These are phyloP conservation scores for Clonostachys rhizophaga DNA, from an alignment of 2,329 filamentous ascomycete species.

Conservation along the genomic window DNA sequence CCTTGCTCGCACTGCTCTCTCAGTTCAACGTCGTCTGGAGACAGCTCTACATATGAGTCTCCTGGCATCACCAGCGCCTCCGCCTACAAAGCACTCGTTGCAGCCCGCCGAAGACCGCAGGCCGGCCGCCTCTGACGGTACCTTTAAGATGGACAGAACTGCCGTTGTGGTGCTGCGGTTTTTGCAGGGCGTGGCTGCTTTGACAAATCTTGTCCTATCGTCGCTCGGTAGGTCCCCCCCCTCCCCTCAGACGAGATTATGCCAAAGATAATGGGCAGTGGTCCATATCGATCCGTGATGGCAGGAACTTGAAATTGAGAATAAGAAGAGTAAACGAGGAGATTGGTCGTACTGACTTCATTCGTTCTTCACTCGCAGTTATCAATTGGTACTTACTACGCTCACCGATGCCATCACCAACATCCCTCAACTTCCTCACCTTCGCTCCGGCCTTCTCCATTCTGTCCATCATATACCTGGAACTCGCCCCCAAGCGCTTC, in stretches of 20 bases:
- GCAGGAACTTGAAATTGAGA: background rate
- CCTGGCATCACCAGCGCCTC: no score
- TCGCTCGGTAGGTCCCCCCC: background rate
- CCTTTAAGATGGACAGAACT: constrained; percentile 3
- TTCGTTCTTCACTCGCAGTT: constrained; percentile 29
- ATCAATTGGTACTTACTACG: constrained; percentile 55
- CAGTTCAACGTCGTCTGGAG: no score
- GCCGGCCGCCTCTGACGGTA: no score
- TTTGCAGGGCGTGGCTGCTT: background rate
- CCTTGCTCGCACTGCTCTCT: no score
- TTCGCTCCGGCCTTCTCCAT: constrained; percentile 49
- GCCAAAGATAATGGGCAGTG: no score
- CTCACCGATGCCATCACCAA: constrained; percentile 48
- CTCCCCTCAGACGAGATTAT: no score
- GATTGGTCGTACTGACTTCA: no score
- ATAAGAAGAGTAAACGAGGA: no score
- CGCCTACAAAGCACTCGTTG: no score
- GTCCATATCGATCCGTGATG: background rate
- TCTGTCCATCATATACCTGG: constrained; percentile 49
- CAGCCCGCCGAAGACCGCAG: no score
- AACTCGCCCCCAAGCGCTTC: constrained; percentile 39
- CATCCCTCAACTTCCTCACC: constrained; percentile 53
- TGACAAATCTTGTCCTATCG: background rate
- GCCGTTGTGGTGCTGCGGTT: background rate
- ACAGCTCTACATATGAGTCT: no score